Percentiles rank a stretch among this genome's conserved stretches.
Conservation (phyloP, 169 alveolate genomes). For the Plasmodium knowlesi region DNA sequence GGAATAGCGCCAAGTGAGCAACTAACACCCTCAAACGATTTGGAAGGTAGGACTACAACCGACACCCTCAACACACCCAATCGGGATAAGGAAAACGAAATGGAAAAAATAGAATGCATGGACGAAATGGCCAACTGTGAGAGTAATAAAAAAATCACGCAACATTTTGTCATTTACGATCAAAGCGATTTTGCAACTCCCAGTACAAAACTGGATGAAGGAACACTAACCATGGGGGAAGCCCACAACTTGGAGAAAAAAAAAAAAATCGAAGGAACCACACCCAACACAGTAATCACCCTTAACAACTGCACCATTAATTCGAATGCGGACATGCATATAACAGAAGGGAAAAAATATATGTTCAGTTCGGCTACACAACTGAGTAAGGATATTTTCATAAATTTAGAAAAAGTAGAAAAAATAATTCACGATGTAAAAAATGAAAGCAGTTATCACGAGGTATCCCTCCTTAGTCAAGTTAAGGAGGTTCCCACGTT, state of each 20-base stretch:
- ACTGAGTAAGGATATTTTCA: not conserved
- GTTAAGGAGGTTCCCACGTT: not conserved
- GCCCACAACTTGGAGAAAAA: conserved; percentile 1
- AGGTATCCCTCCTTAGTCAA: not conserved
- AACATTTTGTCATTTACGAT: conserved; percentile 30
- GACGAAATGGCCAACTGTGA: not conserved
- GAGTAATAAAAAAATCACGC: conserved; percentile 13
- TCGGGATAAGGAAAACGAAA: not conserved
- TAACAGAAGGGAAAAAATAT: not conserved
- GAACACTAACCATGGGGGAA: not conserved
- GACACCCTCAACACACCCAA: not conserved
- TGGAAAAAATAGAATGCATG: not conserved
- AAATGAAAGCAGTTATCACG: not conserved
- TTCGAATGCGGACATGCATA: not conserved
- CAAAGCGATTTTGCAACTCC: not conserved
- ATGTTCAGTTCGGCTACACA: not conserved
- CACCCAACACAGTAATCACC: not conserved
- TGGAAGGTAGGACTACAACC: not conserved
- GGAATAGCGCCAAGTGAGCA: not conserved
- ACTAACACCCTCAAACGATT: not conserved
- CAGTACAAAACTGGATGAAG: conserved; percentile 1
- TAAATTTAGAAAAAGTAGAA: not conserved
- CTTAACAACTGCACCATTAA: not conserved
- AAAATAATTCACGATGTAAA: not conserved
- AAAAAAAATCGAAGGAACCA: not conserved